phyloP scores from a whole-genome alignment of 106 monocot species.

The Dendrobium catenatum region DNA sequence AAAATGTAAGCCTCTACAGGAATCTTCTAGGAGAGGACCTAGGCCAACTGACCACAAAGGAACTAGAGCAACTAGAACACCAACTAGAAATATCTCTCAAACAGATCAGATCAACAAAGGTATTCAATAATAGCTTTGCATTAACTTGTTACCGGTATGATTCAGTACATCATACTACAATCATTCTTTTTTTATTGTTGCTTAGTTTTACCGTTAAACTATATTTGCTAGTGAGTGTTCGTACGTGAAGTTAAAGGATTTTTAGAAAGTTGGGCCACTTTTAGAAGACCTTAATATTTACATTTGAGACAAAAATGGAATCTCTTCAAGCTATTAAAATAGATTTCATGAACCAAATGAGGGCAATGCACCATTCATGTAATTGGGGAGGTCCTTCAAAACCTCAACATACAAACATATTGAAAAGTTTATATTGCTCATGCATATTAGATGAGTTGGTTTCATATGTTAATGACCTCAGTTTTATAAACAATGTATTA shows the following conservation, averaged over 20 bases:
- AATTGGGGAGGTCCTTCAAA: too few species aligned
- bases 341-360: too few species aligned
- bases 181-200: neutral
- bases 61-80: constrained; percentile 68
- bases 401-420: too few species aligned
- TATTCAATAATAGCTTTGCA: constrained; percentile 7
- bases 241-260: neutral
- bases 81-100: constrained; percentile 60
- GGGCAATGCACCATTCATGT: too few species aligned
- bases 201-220: neutral
- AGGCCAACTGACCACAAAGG: constrained; percentile 32
- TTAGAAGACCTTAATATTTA: neutral
- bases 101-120: constrained; percentile 66
- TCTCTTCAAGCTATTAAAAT: too few species aligned
- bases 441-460: too few species aligned
- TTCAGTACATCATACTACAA: neutral
- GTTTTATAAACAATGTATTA: too few species aligned
- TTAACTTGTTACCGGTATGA: neutral
- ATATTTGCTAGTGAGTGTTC: neutral
- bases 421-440: too few species aligned
- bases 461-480: too few species aligned
- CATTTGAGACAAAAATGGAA: neutral
- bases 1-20: constrained; percentile 15
- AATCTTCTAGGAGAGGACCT: constrained; percentile 78
- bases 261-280: neutral